Base-by-base conservation (phyloP, 2,329 filamentous ascomycete species). In the Epichloe bromicola region DNA sequence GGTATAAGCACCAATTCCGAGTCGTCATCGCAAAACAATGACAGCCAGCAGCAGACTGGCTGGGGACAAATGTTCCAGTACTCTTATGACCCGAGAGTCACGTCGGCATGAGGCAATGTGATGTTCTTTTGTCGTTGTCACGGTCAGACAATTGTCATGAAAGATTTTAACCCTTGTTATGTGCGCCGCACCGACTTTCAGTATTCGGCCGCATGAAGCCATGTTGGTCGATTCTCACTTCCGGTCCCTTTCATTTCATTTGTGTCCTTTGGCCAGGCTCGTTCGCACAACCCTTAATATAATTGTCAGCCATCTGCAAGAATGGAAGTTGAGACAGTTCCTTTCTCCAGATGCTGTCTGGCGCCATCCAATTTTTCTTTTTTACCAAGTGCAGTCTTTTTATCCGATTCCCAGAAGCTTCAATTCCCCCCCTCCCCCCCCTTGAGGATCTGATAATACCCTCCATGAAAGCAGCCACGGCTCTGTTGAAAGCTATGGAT, bases 1-100 rank as follows among this genome's bases (percentile, higher is more conserved):
- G 59, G 65, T 20, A 61, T 68, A 19, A 58, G 67, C 19, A 63
- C 66, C 43, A 65, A 67, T 51, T 56, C 55, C 34, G 52, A 54
- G 10, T 50, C 57, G 20, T 61, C 57, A 14, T 55, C 61, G 45
- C 63, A 59, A n/a, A 60, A 60, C 26, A 40, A 17, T 30, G 30
- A 38, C 30, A 48, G 19, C 40, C 37, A 48, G 26, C 37, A 41
- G 41, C 46, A 45, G 19, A 37, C 36, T 37, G 51, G 48, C 7
- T 52, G 51, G 51, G 46, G 51, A 14, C 33, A 17, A 20, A 41
- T 52, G 36, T 52, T 52, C 8, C 46, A 45, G 41, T 52, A 49
- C 37, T 46, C 51, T 17, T 52, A 45, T 20, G 50, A 52, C 11
- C 46, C 51, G 6, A 44, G 51, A 12, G 46, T 49, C 23, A 45